Base-by-base conservation (phyloP, 805 yeast species). In the Komagataella kurtzmanii region DNA sequence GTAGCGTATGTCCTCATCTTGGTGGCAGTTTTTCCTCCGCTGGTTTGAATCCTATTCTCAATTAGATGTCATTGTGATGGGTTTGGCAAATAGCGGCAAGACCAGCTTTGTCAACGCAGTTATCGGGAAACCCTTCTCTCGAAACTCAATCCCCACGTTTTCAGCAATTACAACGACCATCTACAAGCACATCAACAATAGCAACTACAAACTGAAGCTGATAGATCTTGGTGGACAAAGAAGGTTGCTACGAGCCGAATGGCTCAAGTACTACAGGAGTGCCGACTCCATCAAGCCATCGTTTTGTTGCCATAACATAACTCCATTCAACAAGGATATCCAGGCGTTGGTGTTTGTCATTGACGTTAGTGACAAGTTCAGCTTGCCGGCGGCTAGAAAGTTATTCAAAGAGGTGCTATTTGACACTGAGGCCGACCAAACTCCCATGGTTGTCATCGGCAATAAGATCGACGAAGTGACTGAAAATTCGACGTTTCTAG, bases 161-260 rank as follows among this genome's bases (percentile, higher is more conserved):
- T n/a, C 18, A 10, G 30, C 49, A 49, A 40, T 24, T 49, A 17
- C 21, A 8, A 47, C 48, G 12, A 30, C 17, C 44, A 40, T 24
- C 40, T 53, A n/a, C 18, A 45, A 17, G n/a, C 46, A 12, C 17
- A 18, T 24, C 24, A 17, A 21, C 48, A 12, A 30, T 48, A 30
- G 56, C 23, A 52, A 52, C 19, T 47, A 58, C 17, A 24, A 54
- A 7, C 48, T 64, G 46, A 60, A 57, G 50, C 49, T 62, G 8
- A 54, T 55, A 49, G 70, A 66, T 52, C 49, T 64, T 44, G 60
- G 66, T 52, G 70, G 70, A 7, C 70, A 65, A 47, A 48, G 48
- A 40, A 58, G 58, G 47, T 53, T 58, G 45, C 64, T 58, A 12
- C 12, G 24, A 3, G 40, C 58, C 21, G 14, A 56, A 7, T 66